Evolutionary conservation across 2,329 filamentous ascomycete species (phyloP).

Genomic region (Bertia moriformis): DNA sequence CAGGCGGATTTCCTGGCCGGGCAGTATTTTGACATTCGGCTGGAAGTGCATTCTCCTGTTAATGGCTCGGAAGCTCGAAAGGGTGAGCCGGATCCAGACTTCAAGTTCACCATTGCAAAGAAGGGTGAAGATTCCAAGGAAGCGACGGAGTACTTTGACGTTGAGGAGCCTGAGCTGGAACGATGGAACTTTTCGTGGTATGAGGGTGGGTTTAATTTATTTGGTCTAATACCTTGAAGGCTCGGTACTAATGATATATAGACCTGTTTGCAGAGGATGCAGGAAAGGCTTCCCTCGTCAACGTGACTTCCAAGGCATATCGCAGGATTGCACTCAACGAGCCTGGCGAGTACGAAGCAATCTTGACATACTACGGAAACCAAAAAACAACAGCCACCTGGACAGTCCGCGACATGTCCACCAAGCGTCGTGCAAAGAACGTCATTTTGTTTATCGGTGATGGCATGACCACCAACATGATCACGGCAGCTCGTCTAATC

Average conservation of each 20-base stretch:
- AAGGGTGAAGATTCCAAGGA: constrained; percentile 35
- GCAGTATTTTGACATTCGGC: constrained; percentile 70
- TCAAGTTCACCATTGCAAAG: constrained; percentile 62
- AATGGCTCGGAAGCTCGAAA: constrained; percentile 68
- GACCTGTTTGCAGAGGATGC: constrained; percentile 64
- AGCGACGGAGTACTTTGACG: constrained; percentile 53
- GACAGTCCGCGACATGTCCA: constrained; percentile 58
- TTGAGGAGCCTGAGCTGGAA: constrained; percentile 59
- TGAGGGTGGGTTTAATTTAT: constrained; percentile 42
- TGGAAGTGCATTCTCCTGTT: constrained; percentile 68
- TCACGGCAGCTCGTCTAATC: constrained; percentile 66
- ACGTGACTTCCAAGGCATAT: constrained; percentile 68
- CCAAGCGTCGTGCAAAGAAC: constrained; percentile 67
- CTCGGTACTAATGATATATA: constrained; percentile 15
- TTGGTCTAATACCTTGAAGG: too few relatives aligned
- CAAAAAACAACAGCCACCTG: constrained; percentile 61
- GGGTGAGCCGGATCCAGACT: constrained; percentile 56
- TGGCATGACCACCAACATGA: constrained; percentile 64
- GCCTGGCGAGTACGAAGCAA: constrained; percentile 66
- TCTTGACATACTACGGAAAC: constrained; percentile 60
- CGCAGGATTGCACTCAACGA: constrained; percentile 62
- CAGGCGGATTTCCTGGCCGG: constrained; percentile 70
- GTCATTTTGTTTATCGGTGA: constrained; percentile 65
- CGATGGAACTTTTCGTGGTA: constrained; percentile 76
- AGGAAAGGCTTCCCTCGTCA: constrained; percentile 55